Base-by-base conservation (phyloP, 768 basidiomycete species). In the Suillus spraguei region DNA sequence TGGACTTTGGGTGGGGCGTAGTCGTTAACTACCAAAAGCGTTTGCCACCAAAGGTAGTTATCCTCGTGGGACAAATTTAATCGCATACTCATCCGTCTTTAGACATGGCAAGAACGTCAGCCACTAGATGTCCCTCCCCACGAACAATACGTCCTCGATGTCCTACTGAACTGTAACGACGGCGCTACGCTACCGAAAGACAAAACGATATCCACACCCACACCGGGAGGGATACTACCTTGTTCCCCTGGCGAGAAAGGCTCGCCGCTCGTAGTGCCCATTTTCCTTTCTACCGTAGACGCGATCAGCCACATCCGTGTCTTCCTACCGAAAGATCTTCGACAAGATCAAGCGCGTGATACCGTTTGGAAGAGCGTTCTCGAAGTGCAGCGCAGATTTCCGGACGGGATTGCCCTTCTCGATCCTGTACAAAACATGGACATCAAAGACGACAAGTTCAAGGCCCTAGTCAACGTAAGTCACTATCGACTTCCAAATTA, bases 1-100 rank as follows among this genome's bases (percentile, higher is more conserved):
- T 89, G 16, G 92, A 99, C 76, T 99, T 97, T 75, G 97, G 97
- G 11, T 99, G 97, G 97, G 97, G 97, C 44, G 86, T 95, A 49
- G 86, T 99, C 59, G 85, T 98, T 71, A 96, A 95, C 73, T 98
- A 88, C 71, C 89, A 92, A 72, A 97, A 97, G 76, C 87, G 95
- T 0, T 68, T 88, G 24, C 86, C 88, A n/a, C 84, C 91, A 17
- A 97, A 95, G 81, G 94, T 89, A 65, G 28, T 78, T 68, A 5
- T 55, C 0, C 28, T 5, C 1, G 35, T 50, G 28, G 50, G 41
- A 46, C 36, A 28, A 0, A 17, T 55, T 56, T 28, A n/a, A 5
- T 55, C 10, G 24, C 20, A 39, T 16, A 28, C 22, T 22, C 20
- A 13, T 20, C 4, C 32, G 0, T 46, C 24, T 47, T 13, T 60